Conservation (phyloP, 345 rosid species). For the Salix dunnii region DNA sequence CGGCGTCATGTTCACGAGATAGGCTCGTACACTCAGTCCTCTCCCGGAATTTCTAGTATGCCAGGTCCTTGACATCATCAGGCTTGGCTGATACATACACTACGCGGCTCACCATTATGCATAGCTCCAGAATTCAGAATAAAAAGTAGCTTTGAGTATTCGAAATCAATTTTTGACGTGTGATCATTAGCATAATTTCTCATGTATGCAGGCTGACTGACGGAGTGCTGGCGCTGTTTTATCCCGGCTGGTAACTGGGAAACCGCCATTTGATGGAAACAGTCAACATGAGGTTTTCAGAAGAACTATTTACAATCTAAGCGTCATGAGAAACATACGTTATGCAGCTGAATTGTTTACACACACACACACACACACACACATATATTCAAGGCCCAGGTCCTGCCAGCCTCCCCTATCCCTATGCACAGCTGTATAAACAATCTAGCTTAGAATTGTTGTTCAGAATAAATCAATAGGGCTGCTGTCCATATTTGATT, state of each 20-base stretch:
- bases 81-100: conserved; percentile 54
- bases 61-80: conserved; percentile 64
- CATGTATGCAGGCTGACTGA: conserved; percentile 61
- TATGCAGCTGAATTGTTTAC: background rate
- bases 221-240: conserved; percentile 89
- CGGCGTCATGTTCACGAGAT: background rate
- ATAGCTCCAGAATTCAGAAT: conserved; percentile 85
- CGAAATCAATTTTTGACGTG: background rate
- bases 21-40: conserved; percentile 1
- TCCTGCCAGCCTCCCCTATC: too few relatives aligned
- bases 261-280: conserved; percentile 75
- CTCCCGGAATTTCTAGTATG: conserved; percentile 2
- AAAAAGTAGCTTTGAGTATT: conserved; percentile 29
- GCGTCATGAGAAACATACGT: background rate
- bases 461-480: too few relatives aligned
- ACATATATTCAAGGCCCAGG: too few relatives aligned
- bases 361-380: too few relatives aligned
- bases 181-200: conserved; percentile 2
- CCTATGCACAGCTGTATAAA: too few relatives aligned
- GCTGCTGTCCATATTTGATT: too few relatives aligned
- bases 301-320: background rate
- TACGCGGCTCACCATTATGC: conserved; percentile 81
- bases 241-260: conserved; percentile 76
- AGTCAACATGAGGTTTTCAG: conserved; percentile 59
- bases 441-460: too few relatives aligned